Percentiles rank a stretch among this genome's conserved stretches.
These are phyloP conservation scores for Starmerella apis DNA, from an alignment of 805 yeast species.

Conservation along the genomic window DNA sequence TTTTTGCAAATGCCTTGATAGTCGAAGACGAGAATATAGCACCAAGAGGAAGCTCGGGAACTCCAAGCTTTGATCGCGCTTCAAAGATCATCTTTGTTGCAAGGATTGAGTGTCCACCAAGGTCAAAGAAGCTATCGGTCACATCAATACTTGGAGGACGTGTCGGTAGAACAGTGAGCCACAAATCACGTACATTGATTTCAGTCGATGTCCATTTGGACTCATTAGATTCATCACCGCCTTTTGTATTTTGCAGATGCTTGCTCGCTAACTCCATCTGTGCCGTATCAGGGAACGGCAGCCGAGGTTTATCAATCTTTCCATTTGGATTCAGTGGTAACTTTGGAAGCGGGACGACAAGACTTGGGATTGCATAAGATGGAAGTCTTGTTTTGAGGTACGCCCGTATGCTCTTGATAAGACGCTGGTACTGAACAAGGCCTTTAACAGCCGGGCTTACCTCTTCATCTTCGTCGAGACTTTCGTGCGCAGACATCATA, in stretches of 20 bases:
- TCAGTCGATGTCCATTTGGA: constrained; percentile 53
- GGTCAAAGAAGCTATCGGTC: constrained; percentile 84
- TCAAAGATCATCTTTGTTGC: constrained; percentile 96
- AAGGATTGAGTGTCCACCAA: constrained; percentile 95
- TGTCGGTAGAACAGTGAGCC: constrained; percentile 78
- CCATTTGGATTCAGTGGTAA: constrained; percentile 97
- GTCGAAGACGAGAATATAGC: constrained; percentile 86
- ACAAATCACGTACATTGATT: constrained; percentile 60
- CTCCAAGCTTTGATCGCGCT: constrained; percentile 61
- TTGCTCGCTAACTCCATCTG: constrained; percentile 69
- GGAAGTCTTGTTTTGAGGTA: constrained; percentile 83
- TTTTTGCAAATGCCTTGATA: constrained; percentile 62
- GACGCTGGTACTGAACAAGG: constrained; percentile 58
- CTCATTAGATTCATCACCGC: constrained; percentile 32
- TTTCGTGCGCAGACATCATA: constrained; percentile 35
- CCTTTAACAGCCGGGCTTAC: constrained; percentile 63
- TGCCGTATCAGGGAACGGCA: constrained; percentile 87
- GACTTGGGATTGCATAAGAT: constrained; percentile 82
- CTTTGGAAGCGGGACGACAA: constrained; percentile 75
- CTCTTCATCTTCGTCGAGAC: constrained; percentile 35
- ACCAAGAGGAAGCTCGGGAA: constrained; percentile 75
- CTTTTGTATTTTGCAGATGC: constrained; percentile 30
- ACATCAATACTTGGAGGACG: constrained; percentile 67
- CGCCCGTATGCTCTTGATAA: constrained; percentile 71
- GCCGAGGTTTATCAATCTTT: constrained; percentile 91